Base-by-base conservation (phyloP, 495 filamentous ascomycete genomes). In the Annulohypoxylon maeteangense region DNA sequence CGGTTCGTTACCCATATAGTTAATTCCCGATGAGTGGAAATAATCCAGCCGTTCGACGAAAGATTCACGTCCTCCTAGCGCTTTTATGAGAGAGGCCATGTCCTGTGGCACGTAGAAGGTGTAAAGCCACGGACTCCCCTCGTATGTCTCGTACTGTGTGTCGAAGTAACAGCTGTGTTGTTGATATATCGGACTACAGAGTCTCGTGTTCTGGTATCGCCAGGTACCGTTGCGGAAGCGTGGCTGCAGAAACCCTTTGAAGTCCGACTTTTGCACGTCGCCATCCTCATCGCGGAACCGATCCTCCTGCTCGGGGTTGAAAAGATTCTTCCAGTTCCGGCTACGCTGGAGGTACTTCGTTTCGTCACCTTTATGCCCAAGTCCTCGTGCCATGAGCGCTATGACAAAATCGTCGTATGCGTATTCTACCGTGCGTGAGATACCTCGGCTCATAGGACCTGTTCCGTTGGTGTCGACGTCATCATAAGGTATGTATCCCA, bases 1-100 rank as follows among this genome's bases (percentile, higher is more conserved):
- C 36, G 90, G 90, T 75, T 93, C 91, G 75, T 93, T 91, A 14
- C 90, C 90, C 68, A 93, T 87, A 72, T 93, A 90, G 14, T 88
- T 84, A 12, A 93, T 84, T 0, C 88, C 87, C 34, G 79, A 80
- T 7, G 84, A 79, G 76, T 92, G 90, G 62, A 91, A 87, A 77
- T 85, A 93, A 56, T 84, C 79, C 0, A 93, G 83, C 0, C 91
- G 84, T 14, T 84, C 75, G 16, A 88, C 82, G 66, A 92, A 93
- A 11, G 71, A 65, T 0, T 84, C 78, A 0, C 80, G 77, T 0
- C 91, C 91, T 5, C 90, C 90, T 38, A 92, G 84, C 0, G 83
- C 80, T 0, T 69, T 71, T 54, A 92, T 84, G 0, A 93, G 76
- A 0, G 83, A 76, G 3, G 85, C 83, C 87, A 92, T 90, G 71